Base-by-base conservation (phyloP, 1,139 yeast genomes). In the Hyphopichia pseudoburtonii region DNA sequence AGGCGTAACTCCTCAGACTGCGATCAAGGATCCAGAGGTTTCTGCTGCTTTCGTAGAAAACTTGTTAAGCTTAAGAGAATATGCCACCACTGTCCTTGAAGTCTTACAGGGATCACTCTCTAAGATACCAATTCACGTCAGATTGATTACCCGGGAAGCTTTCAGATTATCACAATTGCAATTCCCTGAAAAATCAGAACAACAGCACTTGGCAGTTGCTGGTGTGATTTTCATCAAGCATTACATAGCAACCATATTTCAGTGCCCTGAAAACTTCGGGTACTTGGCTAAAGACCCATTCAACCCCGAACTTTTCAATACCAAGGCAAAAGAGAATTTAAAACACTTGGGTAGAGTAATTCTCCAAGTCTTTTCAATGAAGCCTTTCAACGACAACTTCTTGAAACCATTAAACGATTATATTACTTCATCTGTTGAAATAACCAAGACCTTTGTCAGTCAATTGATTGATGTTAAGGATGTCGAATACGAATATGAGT, bases 351-450 rank as follows among this genome's bases (percentile, higher is more conserved):
- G 80, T 29, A 72, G 82, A 41, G 80, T 85, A 17, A 51, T 87
- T 43, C 64, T 76, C 24, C 95, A 87, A 57, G 60, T 86, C 24
- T 81, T 85, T 25, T 60, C 80, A 2, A 76, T 87, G 76, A 73
- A 75, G 43, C 78, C 85, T 3, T 88, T 88, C 60, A 79, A 74
- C 33, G 83, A 85, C 47, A 78, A 83, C 37, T 88, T 79, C 56
- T 63, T 86, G 50, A 89, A 85, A 51, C 95, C 96, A 2, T 69
- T 88, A 53, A 86, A 86, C 54, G 92, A 85, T 34, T 86, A 78
- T 50, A 71, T 88, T 33, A 64, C 64, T 30, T 63, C 75, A 9
- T 70, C 80, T 2, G 60, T 65, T n/a, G 79, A 70, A 4, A 60
- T 69, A 8, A 69, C 78, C 38, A 62, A 71, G 31, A 53, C 60